Conservation (phyloP, 2,329 filamentous ascomycete genomes). For the Drechslerella coelobrocha region DNA sequence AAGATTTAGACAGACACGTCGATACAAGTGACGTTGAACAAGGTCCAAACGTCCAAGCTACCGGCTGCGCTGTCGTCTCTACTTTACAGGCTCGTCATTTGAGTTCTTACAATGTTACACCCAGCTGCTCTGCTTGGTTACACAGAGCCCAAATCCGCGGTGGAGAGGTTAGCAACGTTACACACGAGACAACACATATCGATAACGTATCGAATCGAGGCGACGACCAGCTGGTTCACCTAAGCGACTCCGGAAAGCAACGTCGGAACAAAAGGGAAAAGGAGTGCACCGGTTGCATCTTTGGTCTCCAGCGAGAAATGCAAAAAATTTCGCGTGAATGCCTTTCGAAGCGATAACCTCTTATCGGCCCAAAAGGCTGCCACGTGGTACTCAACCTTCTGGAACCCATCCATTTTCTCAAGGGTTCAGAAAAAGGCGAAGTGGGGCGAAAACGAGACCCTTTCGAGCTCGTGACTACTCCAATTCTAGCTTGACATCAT, state of each 20-base stretch:
- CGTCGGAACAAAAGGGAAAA: background rate
- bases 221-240: too few relatives aligned
- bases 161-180: background rate
- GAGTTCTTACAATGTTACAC: too few relatives aligned
- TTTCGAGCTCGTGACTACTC: background rate
- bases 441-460: background rate
- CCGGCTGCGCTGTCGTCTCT: constrained; percentile 13
- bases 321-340: constrained; percentile 1
- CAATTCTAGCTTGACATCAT: too few relatives aligned
- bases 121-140: background rate
- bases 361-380: background rate
- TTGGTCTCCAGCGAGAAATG: constrained; percentile 14
- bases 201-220: background rate
- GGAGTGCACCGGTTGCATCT: constrained; percentile 10
- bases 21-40: constrained; percentile 19
- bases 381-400: constrained; percentile 7
- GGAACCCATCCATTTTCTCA: background rate
- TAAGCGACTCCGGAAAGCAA: too few relatives aligned
- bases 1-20: constrained; percentile 25
- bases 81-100: too few relatives aligned
- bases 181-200: background rate
- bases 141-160: background rate
- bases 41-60: background rate
- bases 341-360: background rate
- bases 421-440: background rate